A percentile compares a stretch with the other conserved stretches of the same genome.
Evolutionary conservation across 176 grass and related monocot genomes (phyloP).

Genomic region (Avena sativa): DNA sequence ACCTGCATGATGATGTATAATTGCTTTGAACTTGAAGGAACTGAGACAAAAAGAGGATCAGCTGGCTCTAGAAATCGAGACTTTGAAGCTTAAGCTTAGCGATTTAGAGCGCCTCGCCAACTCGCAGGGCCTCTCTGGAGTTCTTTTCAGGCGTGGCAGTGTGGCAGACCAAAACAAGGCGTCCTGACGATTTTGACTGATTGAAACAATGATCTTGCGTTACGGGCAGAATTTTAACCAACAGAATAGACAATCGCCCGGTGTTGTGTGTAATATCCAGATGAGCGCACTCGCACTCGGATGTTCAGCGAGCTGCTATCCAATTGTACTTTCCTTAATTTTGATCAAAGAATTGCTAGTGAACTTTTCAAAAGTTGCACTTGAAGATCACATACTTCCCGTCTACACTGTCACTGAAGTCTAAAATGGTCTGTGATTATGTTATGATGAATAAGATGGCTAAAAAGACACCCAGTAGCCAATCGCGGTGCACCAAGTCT

Average conservation of each 20-base stretch:
- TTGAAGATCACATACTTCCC: not conserved
- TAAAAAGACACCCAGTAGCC: too few species aligned
- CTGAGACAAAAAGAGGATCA: slow-evolving; percentile 62
- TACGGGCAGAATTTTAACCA: slow-evolving; percentile 14
- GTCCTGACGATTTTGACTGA: not conserved
- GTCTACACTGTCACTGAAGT: too few species aligned
- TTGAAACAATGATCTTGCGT: not conserved
- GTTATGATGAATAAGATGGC: too few species aligned
- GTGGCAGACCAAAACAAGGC: slow-evolving; percentile 35
- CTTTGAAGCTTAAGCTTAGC: slow-evolving; percentile 51
- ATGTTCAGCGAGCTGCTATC: not conserved
- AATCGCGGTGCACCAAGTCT: too few species aligned
- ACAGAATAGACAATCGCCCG: not conserved
- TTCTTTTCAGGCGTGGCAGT: slow-evolving; percentile 52
- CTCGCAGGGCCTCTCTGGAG: slow-evolving; percentile 51
- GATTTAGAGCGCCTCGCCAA: slow-evolving; percentile 55
- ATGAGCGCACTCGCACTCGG: not conserved
- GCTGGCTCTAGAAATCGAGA: slow-evolving; percentile 48
- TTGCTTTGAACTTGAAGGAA: slow-evolving; percentile 47
- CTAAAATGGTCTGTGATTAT: too few species aligned
- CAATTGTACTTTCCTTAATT: not conserved
- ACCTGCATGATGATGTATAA: slow-evolving; percentile 1
- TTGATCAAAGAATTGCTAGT: not conserved
- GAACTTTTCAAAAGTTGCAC: not conserved
- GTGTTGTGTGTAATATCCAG: slow-evolving; percentile 14